Evolutionary conservation across 1,139 yeast genomes (phyloP), one percentile per base, ranked within the genome.

Genomic region (Yamadazyma spencermartinsiae): DNA sequence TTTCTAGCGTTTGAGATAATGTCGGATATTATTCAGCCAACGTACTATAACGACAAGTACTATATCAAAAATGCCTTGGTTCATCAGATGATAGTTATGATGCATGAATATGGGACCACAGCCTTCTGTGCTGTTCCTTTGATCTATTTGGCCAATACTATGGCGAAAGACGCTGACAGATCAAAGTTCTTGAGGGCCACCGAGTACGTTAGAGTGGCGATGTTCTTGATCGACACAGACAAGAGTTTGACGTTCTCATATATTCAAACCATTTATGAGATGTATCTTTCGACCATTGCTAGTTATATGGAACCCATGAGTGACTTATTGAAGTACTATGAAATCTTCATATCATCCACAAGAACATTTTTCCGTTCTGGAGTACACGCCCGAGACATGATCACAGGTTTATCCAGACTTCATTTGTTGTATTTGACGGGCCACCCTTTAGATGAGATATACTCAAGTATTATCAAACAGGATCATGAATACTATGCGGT

Each of bases 231-330:
- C 19, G 69, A 69, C 27, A 44, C 57, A 10, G 68, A 62, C 18
- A 58, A 62, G 2, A 60, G 63, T 2, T 58, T 67, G 1, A 61
- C 72, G 2, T 52, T 68, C 23, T 65, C 67, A 34, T 60, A 64
- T 42, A 65, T 68, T 25, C 68, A 67, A 42, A 57, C 59, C 23
- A 65, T 74, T 12, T 74, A 74, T 44, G 75, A 73, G 45, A 50
- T 62, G 30, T 77, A 76, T 45, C 61, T 73, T 23, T 50, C 64
- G 14, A 59, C 74, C 0, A 48, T 75, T 43, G 82, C 79, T 2
- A 56, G 63, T 5, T 69, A 61, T 40, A 56, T 71, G 33, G 79
- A 75, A 38, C 75, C 80, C 2, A 41, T 65, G 28, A 51, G 59
- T 3, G 67, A 63, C 25, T 57, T 77, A 4, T 45, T 66, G 35